Evolutionary conservation across 345 rosid species (phyloP).

Genomic region (Litchi chinensis): DNA sequence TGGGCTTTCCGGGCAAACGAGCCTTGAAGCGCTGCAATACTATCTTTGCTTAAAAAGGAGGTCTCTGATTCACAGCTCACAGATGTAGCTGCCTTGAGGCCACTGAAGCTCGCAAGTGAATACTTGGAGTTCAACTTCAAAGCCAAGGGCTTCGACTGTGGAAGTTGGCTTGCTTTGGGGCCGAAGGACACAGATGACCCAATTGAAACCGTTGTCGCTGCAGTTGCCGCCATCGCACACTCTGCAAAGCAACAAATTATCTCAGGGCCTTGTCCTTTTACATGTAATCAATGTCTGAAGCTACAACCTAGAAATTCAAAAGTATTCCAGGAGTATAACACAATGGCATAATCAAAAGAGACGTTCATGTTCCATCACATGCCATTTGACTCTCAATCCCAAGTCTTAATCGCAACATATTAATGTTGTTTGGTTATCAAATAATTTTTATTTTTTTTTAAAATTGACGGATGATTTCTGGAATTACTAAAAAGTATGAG

Average conservation of each 20-base stretch:
- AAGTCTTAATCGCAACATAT: neutral
- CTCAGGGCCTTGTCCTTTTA: neutral
- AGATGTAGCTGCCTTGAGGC: conserved; percentile 64
- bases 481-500: too few species aligned
- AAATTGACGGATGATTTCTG: too few species aligned
- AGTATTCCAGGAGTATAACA: neutral
- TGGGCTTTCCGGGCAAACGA: conserved; percentile 44
- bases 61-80: conserved; percentile 52
- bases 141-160: conserved; percentile 44
- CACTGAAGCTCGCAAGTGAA: conserved; percentile 49
- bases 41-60: conserved; percentile 59
- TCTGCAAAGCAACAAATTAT: conserved; percentile 19
- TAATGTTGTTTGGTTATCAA: too few species aligned
- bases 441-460: too few species aligned
- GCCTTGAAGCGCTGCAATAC: conserved; percentile 43
- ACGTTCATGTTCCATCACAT: neutral
- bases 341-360: neutral
- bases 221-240: conserved; percentile 64
- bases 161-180: conserved; percentile 41
- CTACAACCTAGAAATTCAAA: neutral
- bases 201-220: conserved; percentile 61
- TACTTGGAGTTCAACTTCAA: conserved; percentile 40
- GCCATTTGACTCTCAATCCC: neutral
- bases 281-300: neutral
- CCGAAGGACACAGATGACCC: conserved; percentile 55